These are phyloP conservation scores for Miamiensis avidus DNA, from an alignment of 169 alveolate genomes.

Conservation along the genomic window DNA sequence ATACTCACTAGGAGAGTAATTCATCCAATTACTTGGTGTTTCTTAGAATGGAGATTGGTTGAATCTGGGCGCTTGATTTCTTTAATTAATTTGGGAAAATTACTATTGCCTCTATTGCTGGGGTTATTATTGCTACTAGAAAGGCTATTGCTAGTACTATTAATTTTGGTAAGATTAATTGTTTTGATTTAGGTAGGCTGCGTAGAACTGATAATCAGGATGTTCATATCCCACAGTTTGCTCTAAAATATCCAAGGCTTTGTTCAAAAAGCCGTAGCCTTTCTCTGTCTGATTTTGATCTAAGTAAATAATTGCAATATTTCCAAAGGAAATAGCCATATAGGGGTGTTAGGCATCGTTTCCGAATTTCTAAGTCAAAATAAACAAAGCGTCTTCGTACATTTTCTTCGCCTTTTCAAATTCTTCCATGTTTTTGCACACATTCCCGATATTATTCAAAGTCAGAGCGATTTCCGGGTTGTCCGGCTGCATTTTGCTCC, in stretches of 20 bases:
- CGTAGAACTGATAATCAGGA: neutral
- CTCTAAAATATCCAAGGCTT: neutral
- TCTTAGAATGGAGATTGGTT: no score
- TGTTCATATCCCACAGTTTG: neutral
- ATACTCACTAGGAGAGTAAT: no score
- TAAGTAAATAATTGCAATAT: conserved; percentile 8
- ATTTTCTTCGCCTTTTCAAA: conserved; percentile 36
- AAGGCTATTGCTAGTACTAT: neutral
- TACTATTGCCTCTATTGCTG: neutral
- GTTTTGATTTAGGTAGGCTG: neutral
- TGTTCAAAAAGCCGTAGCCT: neutral
- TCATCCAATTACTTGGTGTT: no score
- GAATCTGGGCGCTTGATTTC: no score
- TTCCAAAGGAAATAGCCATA: conserved; percentile 37
- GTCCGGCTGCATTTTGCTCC: conserved; percentile 27
- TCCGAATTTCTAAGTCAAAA: conserved; percentile 18
- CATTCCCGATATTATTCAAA: conserved; percentile 51
- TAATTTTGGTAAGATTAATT: neutral
- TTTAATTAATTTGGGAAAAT: no score
- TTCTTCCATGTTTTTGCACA: conserved; percentile 39
- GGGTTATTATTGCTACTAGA: neutral
- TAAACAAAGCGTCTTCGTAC: conserved; percentile 37
- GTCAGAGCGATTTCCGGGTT: conserved; percentile 42
- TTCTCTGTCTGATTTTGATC: no score
- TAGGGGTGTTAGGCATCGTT: conserved; percentile 29